A percentile compares a stretch with the other conserved stretches of the same genome.
Evolutionary conservation across 306 rosid genomes (phyloP).

Genomic region (Prinsepia uniflora): DNA sequence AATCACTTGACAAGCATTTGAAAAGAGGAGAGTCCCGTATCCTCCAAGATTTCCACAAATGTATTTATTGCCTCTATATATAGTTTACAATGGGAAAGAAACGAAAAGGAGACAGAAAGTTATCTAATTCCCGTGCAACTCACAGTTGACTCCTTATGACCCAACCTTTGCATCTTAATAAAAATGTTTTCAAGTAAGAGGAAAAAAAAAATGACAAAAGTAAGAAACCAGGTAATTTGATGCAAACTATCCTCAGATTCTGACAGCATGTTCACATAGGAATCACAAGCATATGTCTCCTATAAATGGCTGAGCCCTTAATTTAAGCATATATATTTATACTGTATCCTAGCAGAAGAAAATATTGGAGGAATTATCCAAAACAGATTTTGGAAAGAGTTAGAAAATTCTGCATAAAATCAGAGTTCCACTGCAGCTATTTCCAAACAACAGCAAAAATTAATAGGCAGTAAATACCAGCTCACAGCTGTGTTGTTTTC

Average conservation of each 20-base stretch:
- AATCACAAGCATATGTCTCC: background rate
- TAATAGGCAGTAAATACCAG: constrained; percentile 1
- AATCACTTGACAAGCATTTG: too few species aligned
- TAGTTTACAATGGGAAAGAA: background rate
- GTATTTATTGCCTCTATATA: background rate
- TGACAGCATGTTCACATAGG: background rate
- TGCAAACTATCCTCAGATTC: background rate
- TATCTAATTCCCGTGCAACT: background rate
- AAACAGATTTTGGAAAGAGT: constrained; percentile 1
- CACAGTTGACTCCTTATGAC: background rate
- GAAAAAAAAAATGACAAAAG: background rate
- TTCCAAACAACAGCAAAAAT: background rate
- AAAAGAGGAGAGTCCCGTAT: too few species aligned
- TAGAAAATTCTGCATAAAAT: background rate
- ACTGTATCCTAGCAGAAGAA: background rate
- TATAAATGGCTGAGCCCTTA: background rate
- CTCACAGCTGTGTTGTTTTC: background rate
- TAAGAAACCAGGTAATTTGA: background rate
- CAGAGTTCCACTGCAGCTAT: background rate
- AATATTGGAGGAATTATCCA: background rate
- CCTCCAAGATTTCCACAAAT: too few species aligned
- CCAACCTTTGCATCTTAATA: background rate
- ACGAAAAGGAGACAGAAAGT: background rate
- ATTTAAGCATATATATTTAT: background rate
- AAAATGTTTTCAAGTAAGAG: background rate